A percentile compares a stretch with the other conserved stretches of the same genome.
These are phyloP conservation scores for Elongisporangium prolatum DNA, from an alignment of 352 stramenopile genomes.

Conservation along the genomic window DNA sequence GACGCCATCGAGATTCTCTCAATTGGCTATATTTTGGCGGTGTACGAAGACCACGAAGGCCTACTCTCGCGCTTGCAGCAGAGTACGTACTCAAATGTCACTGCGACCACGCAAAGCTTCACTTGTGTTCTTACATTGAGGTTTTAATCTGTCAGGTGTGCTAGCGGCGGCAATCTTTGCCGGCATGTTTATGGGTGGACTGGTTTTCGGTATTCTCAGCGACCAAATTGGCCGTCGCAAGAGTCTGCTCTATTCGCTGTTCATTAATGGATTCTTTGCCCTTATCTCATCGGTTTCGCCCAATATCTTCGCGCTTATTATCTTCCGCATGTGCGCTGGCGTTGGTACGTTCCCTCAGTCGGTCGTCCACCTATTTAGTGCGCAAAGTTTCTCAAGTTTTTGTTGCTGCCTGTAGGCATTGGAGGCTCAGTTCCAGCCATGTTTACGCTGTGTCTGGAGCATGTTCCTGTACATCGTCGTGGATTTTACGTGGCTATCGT, in stretches of 20 bases:
- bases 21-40: conserved; percentile 88
- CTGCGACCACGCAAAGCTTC: not conserved
- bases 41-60: conserved; percentile 76
- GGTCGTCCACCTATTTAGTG: not conserved
- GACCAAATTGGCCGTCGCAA: conserved; percentile 72
- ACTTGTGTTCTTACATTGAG: not conserved
- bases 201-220: conserved; percentile 70
- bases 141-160: conserved; percentile 29
- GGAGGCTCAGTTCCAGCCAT: conserved; percentile 82
- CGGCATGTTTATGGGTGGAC: conserved; percentile 86
- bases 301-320: conserved; percentile 59
- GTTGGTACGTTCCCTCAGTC: conserved; percentile 27
- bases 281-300: conserved; percentile 68
- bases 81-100: conserved; percentile 23
- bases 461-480: conserved; percentile 67
- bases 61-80: conserved; percentile 38
- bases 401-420: conserved; percentile 40
- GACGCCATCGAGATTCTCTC: conserved; percentile 90
- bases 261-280: conserved; percentile 77
- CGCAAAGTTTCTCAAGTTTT: not conserved
- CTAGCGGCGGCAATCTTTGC: conserved; percentile 86
- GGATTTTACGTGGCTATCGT: conserved; percentile 86
- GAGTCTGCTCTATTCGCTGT: conserved; percentile 70
- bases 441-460: conserved; percentile 86
- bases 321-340: conserved; percentile 52